A percentile compares a stretch with the other conserved stretches of the same genome.
Evolutionary conservation across 345 rosid species (phyloP).

Genomic region (Eucalyptus coolabah): DNA sequence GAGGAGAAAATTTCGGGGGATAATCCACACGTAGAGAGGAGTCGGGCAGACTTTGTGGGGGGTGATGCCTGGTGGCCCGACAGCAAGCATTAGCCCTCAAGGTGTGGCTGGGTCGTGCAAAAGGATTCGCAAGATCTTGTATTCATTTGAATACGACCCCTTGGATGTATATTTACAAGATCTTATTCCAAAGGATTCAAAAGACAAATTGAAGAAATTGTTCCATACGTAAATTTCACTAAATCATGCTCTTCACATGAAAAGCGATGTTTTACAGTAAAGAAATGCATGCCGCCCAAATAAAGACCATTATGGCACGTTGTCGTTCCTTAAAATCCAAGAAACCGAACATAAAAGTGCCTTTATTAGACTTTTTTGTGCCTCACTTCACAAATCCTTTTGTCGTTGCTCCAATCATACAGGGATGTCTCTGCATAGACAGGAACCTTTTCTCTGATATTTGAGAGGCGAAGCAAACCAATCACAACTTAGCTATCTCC

Average conservation of each 20-base stretch:
- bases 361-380: not conserved
- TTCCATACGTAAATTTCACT: not conserved
- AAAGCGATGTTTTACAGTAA: not conserved
- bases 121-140: no score
- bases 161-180: not conserved
- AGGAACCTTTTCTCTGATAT: constrained; percentile 25
- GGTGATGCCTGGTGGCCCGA: no score
- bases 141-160: not conserved
- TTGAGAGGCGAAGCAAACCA: not conserved
- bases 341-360: not conserved
- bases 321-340: not conserved
- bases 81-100: no score
- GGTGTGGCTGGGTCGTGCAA: no score
- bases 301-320: not conserved
- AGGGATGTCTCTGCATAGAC: not conserved
- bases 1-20: no score
- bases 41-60: no score
- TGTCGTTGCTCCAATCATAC: not conserved
- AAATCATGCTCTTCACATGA: not conserved
- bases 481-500: no score
- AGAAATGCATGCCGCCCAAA: not conserved
- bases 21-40: no score
- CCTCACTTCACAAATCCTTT: not conserved
- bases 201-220: not conserved
- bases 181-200: not conserved